A percentile compares a stretch with the other conserved stretches of the same genome.
These are phyloP conservation scores for Drosera spatulata DNA, from an alignment of 179 eudicot species.

Conservation along the genomic window DNA sequence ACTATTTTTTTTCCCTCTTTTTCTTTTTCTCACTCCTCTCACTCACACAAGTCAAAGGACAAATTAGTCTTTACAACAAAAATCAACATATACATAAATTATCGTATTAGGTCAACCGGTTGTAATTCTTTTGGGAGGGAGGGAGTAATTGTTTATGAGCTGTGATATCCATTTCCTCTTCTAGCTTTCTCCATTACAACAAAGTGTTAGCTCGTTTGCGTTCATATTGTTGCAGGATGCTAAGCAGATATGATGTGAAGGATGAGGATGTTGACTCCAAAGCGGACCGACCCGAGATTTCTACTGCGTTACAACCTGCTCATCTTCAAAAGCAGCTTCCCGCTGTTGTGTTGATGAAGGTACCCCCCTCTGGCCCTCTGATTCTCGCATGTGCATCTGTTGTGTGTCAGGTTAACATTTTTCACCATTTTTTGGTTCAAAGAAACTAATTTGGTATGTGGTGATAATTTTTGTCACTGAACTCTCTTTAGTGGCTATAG, in stretches of 20 bases:
- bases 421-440: too few species aligned
- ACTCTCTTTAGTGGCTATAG: too few species aligned
- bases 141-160: too few species aligned
- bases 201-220: background rate
- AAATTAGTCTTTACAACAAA: too few species aligned
- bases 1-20: too few species aligned
- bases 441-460: too few species aligned
- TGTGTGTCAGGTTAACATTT: background rate
- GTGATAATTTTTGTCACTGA: too few species aligned
- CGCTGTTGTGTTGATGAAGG: constrained; percentile 78
- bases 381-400: background rate
- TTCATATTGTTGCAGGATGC: constrained; percentile 48
- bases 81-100: too few species aligned
- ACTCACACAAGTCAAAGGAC: too few species aligned
- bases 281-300: constrained; percentile 44
- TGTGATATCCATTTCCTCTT: background rate
- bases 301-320: constrained; percentile 51
- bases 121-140: too few species aligned
- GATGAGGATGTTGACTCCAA: constrained; percentile 72
- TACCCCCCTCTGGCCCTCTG: constrained; percentile 8
- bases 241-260: constrained; percentile 63
- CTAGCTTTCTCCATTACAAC: background rate
- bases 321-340: constrained; percentile 84
- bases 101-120: too few species aligned
- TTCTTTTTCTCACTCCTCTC: too few species aligned